A percentile compares a stretch with the other conserved stretches of the same genome.
Evolutionary conservation across 257 asterid genomes (phyloP).

Genomic region (Plantago major): DNA sequence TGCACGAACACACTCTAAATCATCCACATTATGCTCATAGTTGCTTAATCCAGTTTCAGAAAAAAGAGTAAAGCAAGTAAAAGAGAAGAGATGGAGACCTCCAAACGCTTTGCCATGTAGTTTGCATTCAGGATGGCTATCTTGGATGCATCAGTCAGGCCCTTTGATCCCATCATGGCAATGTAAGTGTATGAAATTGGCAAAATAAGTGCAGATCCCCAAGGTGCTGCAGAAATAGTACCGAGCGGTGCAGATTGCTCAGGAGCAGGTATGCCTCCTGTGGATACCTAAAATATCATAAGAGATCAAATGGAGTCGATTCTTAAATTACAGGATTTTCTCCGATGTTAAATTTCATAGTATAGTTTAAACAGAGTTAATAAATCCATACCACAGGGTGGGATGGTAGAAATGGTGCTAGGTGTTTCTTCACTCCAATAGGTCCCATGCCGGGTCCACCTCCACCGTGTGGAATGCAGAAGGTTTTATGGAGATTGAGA

Average conservation of each 20-base stretch:
- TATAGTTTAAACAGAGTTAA: not conserved
- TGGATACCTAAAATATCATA: slow-evolving; percentile 45
- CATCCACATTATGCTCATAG: not conserved
- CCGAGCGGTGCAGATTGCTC: slow-evolving; percentile 82
- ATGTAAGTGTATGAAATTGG: slow-evolving; percentile 97
- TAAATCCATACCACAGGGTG: slow-evolving; percentile 80
- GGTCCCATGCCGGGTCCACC: slow-evolving; percentile 99
- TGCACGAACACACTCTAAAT: not conserved
- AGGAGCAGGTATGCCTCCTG: slow-evolving; percentile 93
- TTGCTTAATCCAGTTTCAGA: not conserved
- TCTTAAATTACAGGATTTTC: not conserved
- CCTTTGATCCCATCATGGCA: slow-evolving; percentile 96
- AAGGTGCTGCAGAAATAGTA: slow-evolving; percentile 94
- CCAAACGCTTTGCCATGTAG: slow-evolving; percentile 95
- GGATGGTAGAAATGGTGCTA: slow-evolving; percentile 89
- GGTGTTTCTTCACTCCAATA: slow-evolving; percentile 90
- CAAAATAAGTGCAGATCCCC: slow-evolving; percentile 99
- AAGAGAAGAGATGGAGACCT: slow-evolving; percentile 42
- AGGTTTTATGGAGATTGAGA: slow-evolving; percentile 95
- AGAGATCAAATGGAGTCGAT: slow-evolving; percentile 7
- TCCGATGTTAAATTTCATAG: too few species aligned
- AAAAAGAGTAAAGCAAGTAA: not conserved
- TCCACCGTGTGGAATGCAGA: slow-evolving; percentile 98
- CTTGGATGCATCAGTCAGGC: slow-evolving; percentile 89
- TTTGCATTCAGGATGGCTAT: slow-evolving; percentile 90